These are phyloP conservation scores for Aspergillus kassunensis DNA, from an alignment of 495 filamentous ascomycete genomes.

Conservation along the genomic window DNA sequence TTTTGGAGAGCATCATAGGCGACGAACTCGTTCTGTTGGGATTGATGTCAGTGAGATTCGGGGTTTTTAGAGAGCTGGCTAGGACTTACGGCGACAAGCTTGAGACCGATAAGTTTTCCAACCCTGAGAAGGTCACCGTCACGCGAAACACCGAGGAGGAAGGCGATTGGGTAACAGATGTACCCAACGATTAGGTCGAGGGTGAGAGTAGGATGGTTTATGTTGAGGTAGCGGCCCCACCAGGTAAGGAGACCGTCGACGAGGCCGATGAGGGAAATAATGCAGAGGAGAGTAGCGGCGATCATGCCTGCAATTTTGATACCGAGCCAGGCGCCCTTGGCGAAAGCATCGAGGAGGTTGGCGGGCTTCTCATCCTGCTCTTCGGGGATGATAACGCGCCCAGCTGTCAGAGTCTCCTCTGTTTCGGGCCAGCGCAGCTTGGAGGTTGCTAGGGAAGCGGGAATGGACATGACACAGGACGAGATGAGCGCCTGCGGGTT, in stretches of 20 bases:
- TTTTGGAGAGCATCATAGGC: constrained; percentile 53
- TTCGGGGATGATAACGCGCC: constrained; percentile 72
- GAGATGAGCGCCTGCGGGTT: constrained; percentile 84
- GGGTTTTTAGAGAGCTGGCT: neutral
- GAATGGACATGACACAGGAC: constrained; percentile 87
- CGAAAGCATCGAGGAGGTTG: constrained; percentile 81
- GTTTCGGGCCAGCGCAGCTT: constrained; percentile 87
- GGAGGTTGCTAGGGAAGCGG: constrained; percentile 78
- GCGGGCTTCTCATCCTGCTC: constrained; percentile 61
- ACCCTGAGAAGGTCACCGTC: constrained; percentile 68
- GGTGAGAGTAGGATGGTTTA: constrained; percentile 63
- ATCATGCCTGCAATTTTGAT: constrained; percentile 89
- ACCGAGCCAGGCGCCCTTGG: constrained; percentile 83
- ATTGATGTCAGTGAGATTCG: constrained; percentile 3
- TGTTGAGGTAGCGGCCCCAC: constrained; percentile 84
- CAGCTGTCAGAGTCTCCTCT: constrained; percentile 77
- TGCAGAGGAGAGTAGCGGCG: constrained; percentile 70
- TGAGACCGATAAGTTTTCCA: constrained; percentile 73
- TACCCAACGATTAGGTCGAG: constrained; percentile 78
- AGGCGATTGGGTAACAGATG: constrained; percentile 77
- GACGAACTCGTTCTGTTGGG: constrained; percentile 57
- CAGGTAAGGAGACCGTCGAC: constrained; percentile 76
- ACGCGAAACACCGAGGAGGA: constrained; percentile 79
- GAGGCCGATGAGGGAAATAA: constrained; percentile 75
- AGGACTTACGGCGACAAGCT: constrained; percentile 62